Percentiles rank a stretch among this genome's conserved stretches.
Evolutionary conservation across 148 eudicot genomes (phyloP).

Genomic region (Chenopodium suecicum): DNA sequence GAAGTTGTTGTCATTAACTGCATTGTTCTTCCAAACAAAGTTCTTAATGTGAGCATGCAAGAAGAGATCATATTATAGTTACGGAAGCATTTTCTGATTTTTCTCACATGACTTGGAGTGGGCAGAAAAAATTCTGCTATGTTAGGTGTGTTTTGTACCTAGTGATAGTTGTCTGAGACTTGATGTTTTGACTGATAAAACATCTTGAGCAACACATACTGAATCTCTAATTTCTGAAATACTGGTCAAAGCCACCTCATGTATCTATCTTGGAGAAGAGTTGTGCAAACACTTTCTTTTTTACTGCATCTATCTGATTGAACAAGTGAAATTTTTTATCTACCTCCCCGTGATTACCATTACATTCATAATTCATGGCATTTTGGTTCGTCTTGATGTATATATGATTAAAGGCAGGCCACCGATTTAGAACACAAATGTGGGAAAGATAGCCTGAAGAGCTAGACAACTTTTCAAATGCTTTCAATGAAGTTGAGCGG

Average conservation of each 20-base stretch:
- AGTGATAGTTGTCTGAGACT: background rate
- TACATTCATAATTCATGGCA: too few species aligned
- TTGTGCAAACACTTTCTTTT: background rate
- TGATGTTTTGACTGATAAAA: background rate
- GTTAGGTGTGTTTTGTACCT: background rate
- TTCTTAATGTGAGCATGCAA: conserved; percentile 66
- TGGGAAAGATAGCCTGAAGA: background rate
- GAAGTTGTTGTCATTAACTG: conserved; percentile 77
- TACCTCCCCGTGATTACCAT: background rate
- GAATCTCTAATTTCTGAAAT: background rate
- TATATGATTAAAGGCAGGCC: background rate
- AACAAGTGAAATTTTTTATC: background rate
- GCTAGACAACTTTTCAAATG: background rate
- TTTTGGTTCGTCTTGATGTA: background rate
- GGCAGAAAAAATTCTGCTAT: background rate
- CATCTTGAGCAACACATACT: background rate
- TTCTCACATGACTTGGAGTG: background rate
- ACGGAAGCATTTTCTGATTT: background rate
- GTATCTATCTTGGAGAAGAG: background rate
- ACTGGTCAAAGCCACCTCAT: background rate
- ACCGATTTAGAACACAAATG: background rate
- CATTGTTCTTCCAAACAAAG: conserved; percentile 81
- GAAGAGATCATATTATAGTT: conserved; percentile 70
- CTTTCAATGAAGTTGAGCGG: too few species aligned
- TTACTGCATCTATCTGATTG: background rate